Evolutionary conservation across 768 basidiomycete species (phyloP).

Genomic region (Psilocybe cyanescens): DNA sequence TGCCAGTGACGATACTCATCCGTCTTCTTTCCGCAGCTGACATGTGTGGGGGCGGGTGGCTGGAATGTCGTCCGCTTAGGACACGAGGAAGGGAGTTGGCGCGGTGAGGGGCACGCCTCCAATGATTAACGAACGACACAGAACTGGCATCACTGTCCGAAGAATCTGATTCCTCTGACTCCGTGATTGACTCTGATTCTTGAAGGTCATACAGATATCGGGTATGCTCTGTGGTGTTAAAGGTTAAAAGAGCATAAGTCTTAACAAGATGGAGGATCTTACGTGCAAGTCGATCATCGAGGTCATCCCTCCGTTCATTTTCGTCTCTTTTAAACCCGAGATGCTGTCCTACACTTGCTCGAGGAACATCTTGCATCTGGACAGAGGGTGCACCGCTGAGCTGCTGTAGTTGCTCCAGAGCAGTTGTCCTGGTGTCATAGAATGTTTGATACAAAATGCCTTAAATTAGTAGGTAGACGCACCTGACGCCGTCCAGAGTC

Average conservation of each 20-base stretch:
- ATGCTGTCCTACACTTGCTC: constrained; percentile 66
- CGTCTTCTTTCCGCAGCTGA: constrained; percentile 47
- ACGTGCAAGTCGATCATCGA: constrained; percentile 76
- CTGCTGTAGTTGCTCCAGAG: constrained; percentile 48
- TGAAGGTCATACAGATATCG: constrained; percentile 66
- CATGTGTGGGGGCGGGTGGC: constrained; percentile 22
- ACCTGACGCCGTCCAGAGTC: constrained; percentile 82
- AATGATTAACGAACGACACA: constrained; percentile 18
- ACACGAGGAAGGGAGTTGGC: constrained; percentile 20
- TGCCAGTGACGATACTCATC: constrained; percentile 72
- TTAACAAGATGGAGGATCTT: constrained; percentile 29
- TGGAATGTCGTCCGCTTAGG: constrained; percentile 21
- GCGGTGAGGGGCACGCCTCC: constrained; percentile 24
- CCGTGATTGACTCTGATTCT: constrained; percentile 49
- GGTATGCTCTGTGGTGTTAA: constrained; percentile 54
- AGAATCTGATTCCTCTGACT: constrained; percentile 49
- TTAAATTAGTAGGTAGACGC: constrained; percentile 24
- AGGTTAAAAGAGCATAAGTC: neutral
- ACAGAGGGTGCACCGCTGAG: constrained; percentile 78
- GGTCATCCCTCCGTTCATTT: constrained; percentile 54
- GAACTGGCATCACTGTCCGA: constrained; percentile 47
- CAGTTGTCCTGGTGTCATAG: constrained; percentile 30
- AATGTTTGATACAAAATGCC: neutral
- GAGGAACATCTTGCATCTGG: constrained; percentile 82
- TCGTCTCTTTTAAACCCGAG: constrained; percentile 58